Conservation (phyloP, 371 early-diverging fungal genomes). For the Rhizopus delemar region DNA sequence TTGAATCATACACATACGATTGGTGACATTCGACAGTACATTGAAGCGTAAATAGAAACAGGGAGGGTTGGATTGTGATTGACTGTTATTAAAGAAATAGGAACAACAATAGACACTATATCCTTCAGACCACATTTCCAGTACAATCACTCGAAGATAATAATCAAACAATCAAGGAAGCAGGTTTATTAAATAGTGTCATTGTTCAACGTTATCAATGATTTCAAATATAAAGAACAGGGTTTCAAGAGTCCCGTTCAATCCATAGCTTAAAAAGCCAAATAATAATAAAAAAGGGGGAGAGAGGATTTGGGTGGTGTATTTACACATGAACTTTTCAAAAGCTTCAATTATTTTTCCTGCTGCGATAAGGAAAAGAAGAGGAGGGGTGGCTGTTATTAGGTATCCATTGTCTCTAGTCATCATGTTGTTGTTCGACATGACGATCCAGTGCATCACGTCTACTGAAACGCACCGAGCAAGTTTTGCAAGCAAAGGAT, state of each 20-base stretch:
- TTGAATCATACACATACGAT: constrained; percentile 92
- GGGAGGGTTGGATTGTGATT: not conserved
- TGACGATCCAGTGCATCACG: constrained; percentile 65
- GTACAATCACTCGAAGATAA: constrained; percentile 71
- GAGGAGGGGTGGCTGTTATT: not conserved
- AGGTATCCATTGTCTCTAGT: not conserved
- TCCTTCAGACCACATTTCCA: constrained; percentile 85
- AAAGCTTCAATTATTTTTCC: too few relatives aligned
- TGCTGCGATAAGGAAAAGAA: not conserved
- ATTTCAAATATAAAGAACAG: constrained; percentile 7
- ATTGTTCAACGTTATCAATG: constrained; percentile 77
- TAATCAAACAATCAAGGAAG: constrained; percentile 70
- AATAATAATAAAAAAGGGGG: too few relatives aligned
- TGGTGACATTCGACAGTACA: constrained; percentile 75
- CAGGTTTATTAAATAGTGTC: constrained; percentile 84
- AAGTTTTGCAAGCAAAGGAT: constrained; percentile 51
- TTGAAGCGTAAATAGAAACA: constrained; percentile 56
- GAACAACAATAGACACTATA: constrained; percentile 56
- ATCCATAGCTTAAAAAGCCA: too few relatives aligned
- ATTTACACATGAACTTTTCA: too few relatives aligned
- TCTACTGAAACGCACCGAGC: constrained; percentile 62
- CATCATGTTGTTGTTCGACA: constrained; percentile 14
- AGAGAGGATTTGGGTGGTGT: too few relatives aligned
- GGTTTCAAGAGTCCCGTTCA: not conserved
- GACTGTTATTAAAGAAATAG: constrained; percentile 41